phyloP scores from a whole-genome alignment of 2,329 filamentous ascomycete genomes.

The Talaromyces sp. region DNA sequence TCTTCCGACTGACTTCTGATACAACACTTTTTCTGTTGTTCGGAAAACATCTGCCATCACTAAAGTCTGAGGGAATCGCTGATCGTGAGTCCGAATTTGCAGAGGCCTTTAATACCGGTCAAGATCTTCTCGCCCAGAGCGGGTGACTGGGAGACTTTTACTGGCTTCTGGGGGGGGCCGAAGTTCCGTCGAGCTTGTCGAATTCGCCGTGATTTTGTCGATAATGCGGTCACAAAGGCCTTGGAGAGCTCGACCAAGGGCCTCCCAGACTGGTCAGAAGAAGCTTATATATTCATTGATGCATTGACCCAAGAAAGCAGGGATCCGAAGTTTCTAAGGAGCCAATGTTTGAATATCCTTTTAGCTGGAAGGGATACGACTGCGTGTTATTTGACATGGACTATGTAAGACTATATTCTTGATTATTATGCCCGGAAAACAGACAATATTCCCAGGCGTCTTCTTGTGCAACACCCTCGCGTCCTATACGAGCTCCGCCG shows the following conservation, averaged over 20 bases:
- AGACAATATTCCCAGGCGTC: background rate
- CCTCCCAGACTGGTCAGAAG: background rate
- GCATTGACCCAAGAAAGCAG: background rate
- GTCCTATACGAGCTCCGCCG: background rate
- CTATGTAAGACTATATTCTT: background rate
- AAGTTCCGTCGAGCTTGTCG: background rate
- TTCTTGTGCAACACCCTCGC: background rate
- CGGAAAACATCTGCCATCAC: background rate
- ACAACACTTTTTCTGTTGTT: background rate
- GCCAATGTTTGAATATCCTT: background rate
- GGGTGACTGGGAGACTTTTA: background rate
- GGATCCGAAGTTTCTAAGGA: background rate
- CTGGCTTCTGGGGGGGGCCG: background rate
- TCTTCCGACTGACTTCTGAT: background rate
- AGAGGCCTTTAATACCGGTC: background rate
- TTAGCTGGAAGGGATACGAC: background rate
- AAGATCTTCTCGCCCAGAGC: background rate
- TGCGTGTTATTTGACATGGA: background rate
- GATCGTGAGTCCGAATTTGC: background rate
- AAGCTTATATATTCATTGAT: background rate
- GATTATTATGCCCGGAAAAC: background rate
- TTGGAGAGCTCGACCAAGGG: background rate
- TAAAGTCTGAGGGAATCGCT: background rate
- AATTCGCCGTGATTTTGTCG: background rate
- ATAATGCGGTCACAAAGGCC: background rate